Evolutionary conservation across 1,284 basidiomycete species (phyloP).

Genomic region (Cryptococcus maquisensis): DNA sequence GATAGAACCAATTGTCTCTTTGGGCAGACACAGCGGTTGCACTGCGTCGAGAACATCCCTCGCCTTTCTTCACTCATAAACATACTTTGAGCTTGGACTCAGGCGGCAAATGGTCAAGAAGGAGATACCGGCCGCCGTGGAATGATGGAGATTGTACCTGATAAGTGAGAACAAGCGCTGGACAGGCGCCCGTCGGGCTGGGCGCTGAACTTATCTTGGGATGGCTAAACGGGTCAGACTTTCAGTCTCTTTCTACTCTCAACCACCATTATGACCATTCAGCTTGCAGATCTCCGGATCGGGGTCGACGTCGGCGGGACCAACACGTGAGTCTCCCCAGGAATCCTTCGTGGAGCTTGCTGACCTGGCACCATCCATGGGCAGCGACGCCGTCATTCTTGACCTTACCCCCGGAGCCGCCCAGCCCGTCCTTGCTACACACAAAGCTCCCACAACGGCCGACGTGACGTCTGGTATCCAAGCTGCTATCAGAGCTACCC

Average conservation of each 20-base stretch:
- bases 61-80: too few species aligned
- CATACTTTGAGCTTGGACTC: too few species aligned
- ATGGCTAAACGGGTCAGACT: not conserved
- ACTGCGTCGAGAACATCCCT: too few species aligned
- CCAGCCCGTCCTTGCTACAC: conserved; percentile 52
- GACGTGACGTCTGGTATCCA: conserved; percentile 57
- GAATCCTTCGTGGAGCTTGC: not conserved
- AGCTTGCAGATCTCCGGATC: conserved; percentile 41
- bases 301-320: conserved; percentile 55
- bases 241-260: not conserved
- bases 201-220: too few species aligned
- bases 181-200: too few species aligned
- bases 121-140: too few species aligned
- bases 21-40: too few species aligned
- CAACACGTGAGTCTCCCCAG: conserved; percentile 16
- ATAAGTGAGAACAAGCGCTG: too few species aligned
- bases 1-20: too few species aligned
- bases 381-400: conserved; percentile 55
- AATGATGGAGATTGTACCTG: too few species aligned
- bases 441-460: conserved; percentile 56
- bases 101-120: too few species aligned
- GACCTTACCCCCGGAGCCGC: conserved; percentile 45
- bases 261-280: not conserved
- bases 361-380: too few species aligned
- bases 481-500: conserved; percentile 14